Conservation (phyloP, 2,329 filamentous ascomycete species). For the Fusarium sp. region DNA sequence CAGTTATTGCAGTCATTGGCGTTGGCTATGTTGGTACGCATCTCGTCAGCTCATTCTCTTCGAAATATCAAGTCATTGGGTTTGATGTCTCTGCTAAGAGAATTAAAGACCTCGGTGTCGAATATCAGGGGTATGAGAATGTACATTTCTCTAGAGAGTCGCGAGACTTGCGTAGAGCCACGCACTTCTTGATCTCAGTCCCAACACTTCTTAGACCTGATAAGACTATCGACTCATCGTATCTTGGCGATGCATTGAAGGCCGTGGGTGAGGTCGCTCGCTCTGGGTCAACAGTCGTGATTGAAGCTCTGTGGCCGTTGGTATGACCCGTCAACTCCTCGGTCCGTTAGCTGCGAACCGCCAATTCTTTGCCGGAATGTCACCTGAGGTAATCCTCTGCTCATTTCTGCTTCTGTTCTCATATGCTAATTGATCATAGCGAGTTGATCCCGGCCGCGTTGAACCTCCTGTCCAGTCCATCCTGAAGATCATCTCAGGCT, state of each 20-base stretch:
- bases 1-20: constrained; percentile 61
- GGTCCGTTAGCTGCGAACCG: constrained; percentile 56
- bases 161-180: constrained; percentile 55
- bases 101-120: constrained; percentile 49
- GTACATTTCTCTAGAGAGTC: constrained; percentile 52
- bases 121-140: constrained; percentile 32
- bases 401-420: rapidly evolving
- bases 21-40: constrained; percentile 66
- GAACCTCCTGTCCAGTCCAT: constrained; percentile 57
- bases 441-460: constrained; percentile 63
- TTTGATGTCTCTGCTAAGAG: constrained; percentile 59
- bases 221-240: constrained; percentile 60
- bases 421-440: constrained; percentile 44
- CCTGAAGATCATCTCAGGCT: constrained; percentile 65
- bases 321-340: constrained; percentile 64
- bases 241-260: constrained; percentile 58
- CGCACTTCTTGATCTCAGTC: constrained; percentile 65
- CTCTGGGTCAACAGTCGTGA: constrained; percentile 60
- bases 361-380: constrained; percentile 61
- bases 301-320: constrained; percentile 66
- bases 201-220: constrained; percentile 62
- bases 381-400: constrained; percentile 50
- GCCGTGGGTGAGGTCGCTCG: constrained; percentile 56
- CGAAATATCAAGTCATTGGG: constrained; percentile 57
- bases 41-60: constrained; percentile 58